Conservation (phyloP, 495 filamentous ascomycete species). For the Penicillium daleae region DNA sequence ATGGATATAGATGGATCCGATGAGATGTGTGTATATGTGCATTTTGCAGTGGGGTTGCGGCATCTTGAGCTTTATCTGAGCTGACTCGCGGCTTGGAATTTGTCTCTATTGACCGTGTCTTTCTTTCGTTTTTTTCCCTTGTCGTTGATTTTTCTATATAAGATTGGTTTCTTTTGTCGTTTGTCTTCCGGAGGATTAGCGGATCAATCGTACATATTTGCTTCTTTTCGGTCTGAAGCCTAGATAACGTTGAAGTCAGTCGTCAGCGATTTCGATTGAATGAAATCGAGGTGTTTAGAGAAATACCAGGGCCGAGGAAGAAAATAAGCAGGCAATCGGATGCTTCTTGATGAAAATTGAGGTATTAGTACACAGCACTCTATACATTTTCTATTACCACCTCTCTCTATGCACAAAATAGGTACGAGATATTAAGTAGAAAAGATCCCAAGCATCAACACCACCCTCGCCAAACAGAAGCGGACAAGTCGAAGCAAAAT, state of each 20-base stretch:
- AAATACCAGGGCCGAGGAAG: too few relatives aligned
- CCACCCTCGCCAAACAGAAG: background rate
- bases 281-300: too few relatives aligned
- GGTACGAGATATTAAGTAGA: background rate
- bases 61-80: constrained; percentile 8
- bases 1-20: constrained; percentile 28
- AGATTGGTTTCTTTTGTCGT: constrained; percentile 6
- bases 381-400: too few relatives aligned
- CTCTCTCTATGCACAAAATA: background rate
- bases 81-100: constrained; percentile 2
- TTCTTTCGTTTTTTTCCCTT: constrained; percentile 1
- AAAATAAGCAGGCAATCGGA: too few relatives aligned
- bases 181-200: constrained; percentile 9
- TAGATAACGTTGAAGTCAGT: too few relatives aligned
- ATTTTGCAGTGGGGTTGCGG: constrained; percentile 21
- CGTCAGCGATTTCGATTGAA: too few relatives aligned
- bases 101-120: constrained; percentile 5
- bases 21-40: constrained; percentile 28
- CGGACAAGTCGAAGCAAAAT: too few relatives aligned
- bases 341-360: too few relatives aligned
- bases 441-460: background rate
- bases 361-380: too few relatives aligned
- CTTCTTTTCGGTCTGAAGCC: background rate
- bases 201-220: constrained; percentile 16
- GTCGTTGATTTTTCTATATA: background rate